phyloP scores from a whole-genome alignment of 257 asterid species.

The Forsythia suspensa region DNA sequence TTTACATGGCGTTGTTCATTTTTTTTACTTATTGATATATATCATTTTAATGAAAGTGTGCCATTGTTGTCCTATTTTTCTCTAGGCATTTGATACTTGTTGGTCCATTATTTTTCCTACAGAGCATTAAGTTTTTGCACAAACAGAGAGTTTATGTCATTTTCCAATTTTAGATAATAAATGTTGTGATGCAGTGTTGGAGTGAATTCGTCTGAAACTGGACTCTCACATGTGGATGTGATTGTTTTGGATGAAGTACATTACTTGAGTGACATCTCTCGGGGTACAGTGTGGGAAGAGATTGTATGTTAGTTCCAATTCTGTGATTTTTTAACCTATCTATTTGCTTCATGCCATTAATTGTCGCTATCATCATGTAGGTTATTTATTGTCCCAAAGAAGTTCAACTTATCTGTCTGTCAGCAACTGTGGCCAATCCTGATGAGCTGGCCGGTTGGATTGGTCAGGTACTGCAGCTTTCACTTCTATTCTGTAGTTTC shows the following conservation, averaged over 20 bases:
- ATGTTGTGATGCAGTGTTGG: slow-evolving; percentile 69
- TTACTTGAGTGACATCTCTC: slow-evolving; percentile 91
- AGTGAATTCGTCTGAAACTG: slow-evolving; percentile 71
- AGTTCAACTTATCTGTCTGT: slow-evolving; percentile 93
- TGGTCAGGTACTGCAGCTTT: slow-evolving; percentile 73
- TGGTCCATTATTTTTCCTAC: background rate
- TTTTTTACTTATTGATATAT: too few relatives aligned
- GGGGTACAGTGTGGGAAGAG: slow-evolving; percentile 99
- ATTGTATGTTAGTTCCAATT: slow-evolving; percentile 63
- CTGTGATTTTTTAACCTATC: slow-evolving; percentile 19
- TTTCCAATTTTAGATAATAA: slow-evolving; percentile 18
- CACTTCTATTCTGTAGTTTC: slow-evolving; percentile 24
- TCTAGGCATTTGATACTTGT: slow-evolving; percentile 9
- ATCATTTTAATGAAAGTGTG: background rate
- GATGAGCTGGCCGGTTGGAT: slow-evolving; percentile 99
- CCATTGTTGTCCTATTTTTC: background rate
- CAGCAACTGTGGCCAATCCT: slow-evolving; percentile 97
- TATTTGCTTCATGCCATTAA: slow-evolving; percentile 29
- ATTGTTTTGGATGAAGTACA: slow-evolving; percentile 99
- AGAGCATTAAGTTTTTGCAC: background rate
- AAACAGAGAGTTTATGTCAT: slow-evolving; percentile 8
- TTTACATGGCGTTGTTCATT: too few relatives aligned
- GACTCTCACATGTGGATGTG: slow-evolving; percentile 88
- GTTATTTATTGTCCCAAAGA: slow-evolving; percentile 97
- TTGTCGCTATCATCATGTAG: slow-evolving; percentile 39